Evolutionary conservation across 2,329 filamentous ascomycete species (phyloP).

Genomic region (Curvularia sp.): DNA sequence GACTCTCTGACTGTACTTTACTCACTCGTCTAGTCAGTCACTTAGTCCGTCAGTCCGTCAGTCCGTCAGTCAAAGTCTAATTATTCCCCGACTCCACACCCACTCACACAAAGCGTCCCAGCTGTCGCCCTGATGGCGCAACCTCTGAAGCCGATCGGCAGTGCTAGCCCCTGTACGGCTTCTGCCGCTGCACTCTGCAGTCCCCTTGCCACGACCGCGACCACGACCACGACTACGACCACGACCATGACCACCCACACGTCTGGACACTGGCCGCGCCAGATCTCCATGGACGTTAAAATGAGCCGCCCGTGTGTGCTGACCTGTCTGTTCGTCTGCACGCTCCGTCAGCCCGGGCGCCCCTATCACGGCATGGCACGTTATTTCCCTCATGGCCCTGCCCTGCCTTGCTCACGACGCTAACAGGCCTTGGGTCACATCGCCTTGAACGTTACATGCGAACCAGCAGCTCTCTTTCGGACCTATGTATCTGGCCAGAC

Average conservation of each 20-base stretch:
- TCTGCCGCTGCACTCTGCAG: conserved; percentile 7
- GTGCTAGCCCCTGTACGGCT: not conserved
- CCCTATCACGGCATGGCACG: conserved; percentile 1
- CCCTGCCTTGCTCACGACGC: too few relatives aligned
- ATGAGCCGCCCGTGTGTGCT: conserved; percentile 4
- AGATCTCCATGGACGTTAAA: not conserved
- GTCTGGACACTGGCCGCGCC: not conserved
- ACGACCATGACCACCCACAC: conserved; percentile 6
- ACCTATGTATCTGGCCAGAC: conserved; percentile 10
- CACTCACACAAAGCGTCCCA: not conserved
- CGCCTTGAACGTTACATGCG: conserved; percentile 22
- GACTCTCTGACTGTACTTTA: not conserved
- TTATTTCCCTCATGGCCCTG: conserved; percentile 1
- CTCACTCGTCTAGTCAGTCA: too few relatives aligned
- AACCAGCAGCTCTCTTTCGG: conserved; percentile 20
- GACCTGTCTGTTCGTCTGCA: not conserved
- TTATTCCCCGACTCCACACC: conserved; percentile 6
- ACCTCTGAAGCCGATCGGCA: conserved; percentile 8
- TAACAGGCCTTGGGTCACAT: conserved; percentile 26
- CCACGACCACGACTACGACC: too few relatives aligned
- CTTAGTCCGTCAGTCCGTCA: too few relatives aligned
- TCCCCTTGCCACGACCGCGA: too few relatives aligned
- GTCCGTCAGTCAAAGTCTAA: not conserved
- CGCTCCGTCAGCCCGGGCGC: not conserved
- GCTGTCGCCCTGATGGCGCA: conserved; percentile 12